Conservation (phyloP, 495 filamentous ascomycete species). For the Neurospora africana region DNA sequence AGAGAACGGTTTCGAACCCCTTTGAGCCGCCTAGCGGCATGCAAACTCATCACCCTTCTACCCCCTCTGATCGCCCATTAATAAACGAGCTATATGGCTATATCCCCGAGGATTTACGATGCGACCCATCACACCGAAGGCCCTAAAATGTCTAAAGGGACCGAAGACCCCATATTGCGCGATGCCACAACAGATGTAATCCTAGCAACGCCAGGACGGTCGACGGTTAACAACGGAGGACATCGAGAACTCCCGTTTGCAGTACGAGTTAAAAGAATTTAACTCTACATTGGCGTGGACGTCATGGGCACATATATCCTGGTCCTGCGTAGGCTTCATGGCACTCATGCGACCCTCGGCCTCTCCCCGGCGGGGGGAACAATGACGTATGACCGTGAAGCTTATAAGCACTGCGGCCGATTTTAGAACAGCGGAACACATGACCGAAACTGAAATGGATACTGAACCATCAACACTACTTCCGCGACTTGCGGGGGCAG, state of each 20-base stretch:
- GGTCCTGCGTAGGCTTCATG: background rate
- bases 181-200: background rate
- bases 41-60: background rate
- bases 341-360: background rate
- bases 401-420: background rate
- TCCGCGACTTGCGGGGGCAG: slow-evolving; percentile 20
- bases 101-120: background rate
- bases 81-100: background rate
- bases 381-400: background rate
- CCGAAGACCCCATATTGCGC: background rate
- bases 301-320: background rate
- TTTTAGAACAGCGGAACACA: background rate
- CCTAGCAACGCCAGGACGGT: background rate
- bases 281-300: background rate
- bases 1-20: background rate
- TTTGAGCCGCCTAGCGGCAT: background rate
- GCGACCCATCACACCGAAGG: background rate
- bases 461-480: background rate
- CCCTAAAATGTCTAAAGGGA: background rate
- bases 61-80: background rate
- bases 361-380: background rate
- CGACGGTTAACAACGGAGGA: background rate
- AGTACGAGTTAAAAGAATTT: background rate
- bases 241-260: background rate
- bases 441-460: background rate